Evolutionary conservation across 1,284 basidiomycete species (phyloP).

Genomic region (Pholiota adiposa): DNA sequence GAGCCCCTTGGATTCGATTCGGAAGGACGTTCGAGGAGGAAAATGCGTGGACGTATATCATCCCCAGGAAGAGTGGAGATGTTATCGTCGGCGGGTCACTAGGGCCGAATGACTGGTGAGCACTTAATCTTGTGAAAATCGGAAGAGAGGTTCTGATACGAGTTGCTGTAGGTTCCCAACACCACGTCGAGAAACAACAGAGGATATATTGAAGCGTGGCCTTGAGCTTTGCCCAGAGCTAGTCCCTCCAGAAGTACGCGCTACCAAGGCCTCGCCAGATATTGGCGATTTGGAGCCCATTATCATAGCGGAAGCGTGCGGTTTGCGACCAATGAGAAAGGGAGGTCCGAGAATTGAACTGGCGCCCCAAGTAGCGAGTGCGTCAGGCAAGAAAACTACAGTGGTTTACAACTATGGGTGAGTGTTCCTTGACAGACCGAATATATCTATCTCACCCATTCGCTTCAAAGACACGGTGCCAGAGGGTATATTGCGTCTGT

Average conservation of each 20-base stretch:
- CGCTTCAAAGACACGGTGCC: constrained; percentile 15
- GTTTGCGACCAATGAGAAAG: constrained; percentile 72
- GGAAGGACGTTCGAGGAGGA: constrained; percentile 56
- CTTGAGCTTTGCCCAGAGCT: constrained; percentile 68
- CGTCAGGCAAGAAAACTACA: constrained; percentile 35
- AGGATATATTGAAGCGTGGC: constrained; percentile 59
- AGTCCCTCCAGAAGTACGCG: constrained; percentile 56
- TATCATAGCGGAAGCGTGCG: constrained; percentile 73
- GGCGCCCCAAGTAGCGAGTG: constrained; percentile 15
- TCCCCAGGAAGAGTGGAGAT: constrained; percentile 68
- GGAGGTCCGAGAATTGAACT: constrained; percentile 66
- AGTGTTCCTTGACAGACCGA: constrained; percentile 30
- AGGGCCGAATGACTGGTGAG: constrained; percentile 64
- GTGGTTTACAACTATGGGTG: constrained; percentile 70
- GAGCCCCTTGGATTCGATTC: constrained; percentile 71
- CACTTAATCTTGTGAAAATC: neutral
- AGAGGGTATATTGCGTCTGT: constrained; percentile 19
- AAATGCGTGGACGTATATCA: constrained; percentile 65
- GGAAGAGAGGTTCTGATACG: neutral
- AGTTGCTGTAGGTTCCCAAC: constrained; percentile 34
- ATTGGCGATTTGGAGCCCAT: constrained; percentile 64
- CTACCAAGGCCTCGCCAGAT: constrained; percentile 44
- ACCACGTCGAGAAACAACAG: constrained; percentile 62
- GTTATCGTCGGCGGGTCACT: constrained; percentile 72
- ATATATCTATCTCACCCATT: too few relatives aligned